Evolutionary conservation across 2,329 filamentous ascomycete species (phyloP), one percentile per base, ranked within the genome.

Genomic region (Pleomassaria siparia): DNA sequence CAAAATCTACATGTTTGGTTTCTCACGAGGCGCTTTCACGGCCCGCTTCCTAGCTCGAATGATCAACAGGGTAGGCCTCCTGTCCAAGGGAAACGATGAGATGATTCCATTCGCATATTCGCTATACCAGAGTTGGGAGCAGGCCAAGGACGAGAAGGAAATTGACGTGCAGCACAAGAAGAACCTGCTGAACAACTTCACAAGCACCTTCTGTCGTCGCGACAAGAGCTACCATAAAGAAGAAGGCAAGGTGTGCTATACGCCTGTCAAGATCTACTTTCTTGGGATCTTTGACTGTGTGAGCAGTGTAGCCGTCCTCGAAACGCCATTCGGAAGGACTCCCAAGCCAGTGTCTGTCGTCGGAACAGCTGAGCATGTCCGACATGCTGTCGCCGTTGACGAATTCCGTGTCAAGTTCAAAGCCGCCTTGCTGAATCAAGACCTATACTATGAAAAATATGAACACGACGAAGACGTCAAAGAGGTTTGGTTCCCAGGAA

Each of bases 391-490:
- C 62, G 70, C 72, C 1, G 55, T 76, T 13, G 72, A 76, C 50
- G 74, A 76, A 54, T 70, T 66, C 35, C 55, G 74, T 32, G 62
- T 72, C 8, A 76, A 76, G 49, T 76, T 76, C 67, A 75, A 75
- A 47, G 41, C 53, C 4, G 50, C 53, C 24, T 55, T 72, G 16
- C 71, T 68, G 26, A 66, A 70, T 40, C 73, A 62, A 52, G 61
- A 69, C 35, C 35, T 22, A 6, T 22, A 3, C n/a, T 7, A 22
- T 10, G 35, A 24, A 12, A 22, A 21, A 22, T 22, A 37, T 22
- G 58, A 57, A 2, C 54, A 55, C 18, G n/a, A 72, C 9, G 22
- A 28, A 28, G 37, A 40, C 24, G 74, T 0, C 9, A 62, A 62
- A 18, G 74, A 75, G 55, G 72, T 75, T 21, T 76, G 73, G 74